phyloP scores from a whole-genome alignment of 2,329 filamentous ascomycete species.

The Aspergillus tanneri region DNA sequence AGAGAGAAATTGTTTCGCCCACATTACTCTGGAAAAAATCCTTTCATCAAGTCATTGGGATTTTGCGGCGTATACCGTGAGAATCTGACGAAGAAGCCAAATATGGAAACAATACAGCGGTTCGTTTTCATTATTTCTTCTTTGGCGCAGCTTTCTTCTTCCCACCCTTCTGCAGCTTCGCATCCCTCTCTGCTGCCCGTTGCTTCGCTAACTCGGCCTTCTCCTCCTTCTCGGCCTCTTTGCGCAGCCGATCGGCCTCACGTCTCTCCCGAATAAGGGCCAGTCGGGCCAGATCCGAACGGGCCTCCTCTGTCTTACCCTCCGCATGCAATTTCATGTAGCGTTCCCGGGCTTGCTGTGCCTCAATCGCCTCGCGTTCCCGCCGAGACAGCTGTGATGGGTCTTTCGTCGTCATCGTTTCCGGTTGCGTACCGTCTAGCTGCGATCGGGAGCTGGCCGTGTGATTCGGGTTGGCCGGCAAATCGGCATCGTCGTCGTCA shows the following conservation, averaged over 20 bases:
- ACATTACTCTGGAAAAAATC: background rate
- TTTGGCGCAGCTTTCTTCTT: conserved; percentile 32
- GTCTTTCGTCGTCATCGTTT: conserved; percentile 47
- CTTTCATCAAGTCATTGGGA: no score
- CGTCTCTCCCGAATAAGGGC: conserved; percentile 80
- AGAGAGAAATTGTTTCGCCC: no score
- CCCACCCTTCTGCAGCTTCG: conserved; percentile 37
- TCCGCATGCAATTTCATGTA: conserved; percentile 90
- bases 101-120: background rate
- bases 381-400: conserved; percentile 61
- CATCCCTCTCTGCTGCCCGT: conserved; percentile 41
- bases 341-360: conserved; percentile 81
- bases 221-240: conserved; percentile 69
- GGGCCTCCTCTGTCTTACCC: conserved; percentile 95
- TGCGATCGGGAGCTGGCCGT: conserved; percentile 66
- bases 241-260: conserved; percentile 76
- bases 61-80: no score
- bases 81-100: background rate
- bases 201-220: conserved; percentile 42
- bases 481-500: conserved; percentile 38
- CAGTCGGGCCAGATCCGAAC: conserved; percentile 81
- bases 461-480: conserved; percentile 88
- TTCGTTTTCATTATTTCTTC: conserved; percentile 18
- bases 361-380: conserved; percentile 78
- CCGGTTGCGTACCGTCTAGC: conserved; percentile 43